A percentile compares a stretch with the other conserved stretches of the same genome.
phyloP scores from a whole-genome alignment of 129 eudicot genomes.

The Tagetes patula region DNA sequence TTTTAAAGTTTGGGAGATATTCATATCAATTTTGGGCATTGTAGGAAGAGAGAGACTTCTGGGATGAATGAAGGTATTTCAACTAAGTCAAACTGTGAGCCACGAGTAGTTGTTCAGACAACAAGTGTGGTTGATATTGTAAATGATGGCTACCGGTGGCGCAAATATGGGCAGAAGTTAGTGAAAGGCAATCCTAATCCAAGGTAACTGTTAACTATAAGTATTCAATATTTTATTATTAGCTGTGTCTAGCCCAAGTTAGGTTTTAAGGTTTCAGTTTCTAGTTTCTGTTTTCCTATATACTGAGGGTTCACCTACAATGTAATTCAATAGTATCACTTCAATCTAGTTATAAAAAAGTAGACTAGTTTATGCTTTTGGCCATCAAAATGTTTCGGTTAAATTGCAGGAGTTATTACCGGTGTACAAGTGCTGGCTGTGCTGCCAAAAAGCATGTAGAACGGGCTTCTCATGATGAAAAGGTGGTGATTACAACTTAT shows the following conservation, averaged over 20 bases:
- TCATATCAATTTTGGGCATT: slow-evolving; percentile 8
- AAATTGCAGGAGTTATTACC: slow-evolving; percentile 67
- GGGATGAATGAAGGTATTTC: slow-evolving; percentile 35
- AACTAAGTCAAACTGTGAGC: slow-evolving; percentile 49
- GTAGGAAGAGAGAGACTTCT: slow-evolving; percentile 63
- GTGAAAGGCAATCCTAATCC: slow-evolving; percentile 90
- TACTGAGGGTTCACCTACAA: too few species aligned
- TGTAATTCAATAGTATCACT: too few species aligned
- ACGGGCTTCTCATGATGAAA: slow-evolving; percentile 73
- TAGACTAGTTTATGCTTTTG: neutral
- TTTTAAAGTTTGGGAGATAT: neutral
- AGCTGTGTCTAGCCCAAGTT: too few species aligned
- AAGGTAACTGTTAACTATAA: slow-evolving; percentile 39
- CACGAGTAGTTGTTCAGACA: slow-evolving; percentile 73
- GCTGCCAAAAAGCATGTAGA: slow-evolving; percentile 79
- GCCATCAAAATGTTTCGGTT: neutral
- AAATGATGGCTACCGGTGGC: slow-evolving; percentile 94
- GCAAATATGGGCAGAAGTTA: slow-evolving; percentile 91
- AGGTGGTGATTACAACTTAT: slow-evolving; percentile 71
- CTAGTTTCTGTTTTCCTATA: too few species aligned
- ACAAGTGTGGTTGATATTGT: slow-evolving; percentile 79
- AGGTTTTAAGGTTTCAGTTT: too few species aligned
- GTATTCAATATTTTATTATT: too few species aligned
- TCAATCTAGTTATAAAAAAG: neutral
- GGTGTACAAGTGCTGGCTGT: slow-evolving; percentile 72